phyloP scores from a whole-genome alignment of 2,329 filamentous ascomycete species.

The Tolypocladium inflatum region DNA sequence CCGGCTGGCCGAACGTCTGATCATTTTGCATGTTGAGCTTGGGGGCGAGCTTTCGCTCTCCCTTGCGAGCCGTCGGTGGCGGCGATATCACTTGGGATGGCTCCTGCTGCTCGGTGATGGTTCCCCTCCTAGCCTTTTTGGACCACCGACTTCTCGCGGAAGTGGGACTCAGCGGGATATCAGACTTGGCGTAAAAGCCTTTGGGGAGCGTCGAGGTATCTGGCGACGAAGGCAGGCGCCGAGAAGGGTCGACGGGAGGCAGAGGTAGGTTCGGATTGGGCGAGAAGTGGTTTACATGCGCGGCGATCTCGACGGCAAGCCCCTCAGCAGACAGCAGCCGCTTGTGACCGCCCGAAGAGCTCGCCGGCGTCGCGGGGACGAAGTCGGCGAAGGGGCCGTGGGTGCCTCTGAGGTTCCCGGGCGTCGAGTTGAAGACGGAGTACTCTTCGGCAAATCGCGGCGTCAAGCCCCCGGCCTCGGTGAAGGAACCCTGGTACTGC shows the following conservation, averaged over 20 bases:
- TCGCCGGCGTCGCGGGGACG: conserved; percentile 25
- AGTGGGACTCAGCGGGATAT: conserved; percentile 17
- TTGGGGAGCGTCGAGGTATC: conserved; percentile 26
- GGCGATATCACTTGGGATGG: conserved; percentile 47
- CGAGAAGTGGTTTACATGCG: conserved; percentile 55
- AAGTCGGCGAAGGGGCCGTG: conserved; percentile 37
- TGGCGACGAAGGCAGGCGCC: conserved; percentile 49
- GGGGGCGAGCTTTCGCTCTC: conserved; percentile 43
- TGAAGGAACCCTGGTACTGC: conserved; percentile 33
- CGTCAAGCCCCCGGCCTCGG: conserved; percentile 45
- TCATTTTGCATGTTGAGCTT: conserved; percentile 51
- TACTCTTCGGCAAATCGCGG: conserved; percentile 56
- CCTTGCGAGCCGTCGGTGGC: conserved; percentile 47
- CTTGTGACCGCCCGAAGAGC: conserved; percentile 30
- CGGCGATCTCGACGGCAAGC: conserved; percentile 40
- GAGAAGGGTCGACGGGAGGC: conserved; percentile 50
- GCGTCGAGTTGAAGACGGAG: conserved; percentile 56
- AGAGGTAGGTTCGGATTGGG: conserved; percentile 41
- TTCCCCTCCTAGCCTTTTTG: conserved; percentile 37
- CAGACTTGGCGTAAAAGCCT: conserved; percentile 18
- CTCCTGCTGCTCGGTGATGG: conserved; percentile 24
- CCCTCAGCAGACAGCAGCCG: conserved; percentile 41
- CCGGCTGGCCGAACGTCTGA: conserved; percentile 40
- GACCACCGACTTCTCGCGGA: conserved; percentile 17
- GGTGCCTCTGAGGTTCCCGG: conserved; percentile 43